Base-by-base conservation (phyloP, 2,329 filamentous ascomycete genomes). In the Scedosporium boydii region DNA sequence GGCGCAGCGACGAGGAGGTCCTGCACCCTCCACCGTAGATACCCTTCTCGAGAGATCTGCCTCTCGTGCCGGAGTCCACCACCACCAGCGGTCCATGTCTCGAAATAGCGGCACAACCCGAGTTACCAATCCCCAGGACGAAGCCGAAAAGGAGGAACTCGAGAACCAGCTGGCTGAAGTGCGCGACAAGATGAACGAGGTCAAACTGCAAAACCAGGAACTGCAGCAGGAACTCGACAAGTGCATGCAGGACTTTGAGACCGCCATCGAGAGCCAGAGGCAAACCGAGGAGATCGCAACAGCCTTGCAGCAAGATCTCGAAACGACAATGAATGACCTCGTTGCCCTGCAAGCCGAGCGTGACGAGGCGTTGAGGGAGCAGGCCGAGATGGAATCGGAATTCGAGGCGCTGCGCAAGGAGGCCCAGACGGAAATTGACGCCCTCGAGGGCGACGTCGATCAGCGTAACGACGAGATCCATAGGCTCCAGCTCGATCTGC, bases 31-130 rank as follows among this genome's bases (percentile, higher is more conserved):
- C 0, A 85, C 91, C 1, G 87, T 93, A 5, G 95, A 98, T 71
- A 96, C 92, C 71, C 89, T 98, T 53, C 84, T 98, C 38, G 95
- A 98, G 64, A 86, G 95, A n/a, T 97, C 93, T 0, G 91, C 93
- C 12, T 97, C 93, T 3, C 87, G 93, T 51, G 87, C 91, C 9
- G 84, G 86, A 4, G 78, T 72, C 1, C 84, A 89, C 65, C 59
- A 61, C 58, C 82, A 88, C 66, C 84, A 87, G 64, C 83, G 93
- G 62, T 86, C 91, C 0, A 84, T 84, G 21, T 96, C 92, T 3
- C 82, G 91, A 29, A 83, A 82, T 6, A 96, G 91, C 70, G 87
- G 84, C 63, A 81, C 80, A 60, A 88, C 87, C 1, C 79, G 81
- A n/a, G 89, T 88, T 0, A 77, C 78, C 58, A 74, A 72, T 3